phyloP scores from a whole-genome alignment of 495 filamentous ascomycete genomes.

The Ascobolus immersus region DNA sequence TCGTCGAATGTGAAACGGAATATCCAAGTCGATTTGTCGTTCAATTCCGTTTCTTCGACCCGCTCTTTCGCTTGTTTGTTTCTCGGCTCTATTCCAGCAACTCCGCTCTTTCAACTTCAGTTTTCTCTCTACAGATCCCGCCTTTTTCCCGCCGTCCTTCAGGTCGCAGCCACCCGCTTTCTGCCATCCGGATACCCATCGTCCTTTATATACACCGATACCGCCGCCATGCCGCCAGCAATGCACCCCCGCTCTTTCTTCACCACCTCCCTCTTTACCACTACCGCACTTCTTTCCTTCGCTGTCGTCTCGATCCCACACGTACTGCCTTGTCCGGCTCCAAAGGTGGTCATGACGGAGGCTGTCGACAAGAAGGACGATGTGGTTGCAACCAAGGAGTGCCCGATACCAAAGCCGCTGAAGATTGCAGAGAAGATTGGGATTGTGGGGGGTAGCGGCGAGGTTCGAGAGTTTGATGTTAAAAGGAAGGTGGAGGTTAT shows the following conservation, averaged over 20 bases:
- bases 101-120: not conserved
- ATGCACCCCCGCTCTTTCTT: conserved; percentile 1
- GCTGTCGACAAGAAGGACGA: no score
- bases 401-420: no score
- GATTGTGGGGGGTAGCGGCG: no score
- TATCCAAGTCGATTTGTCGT: no score
- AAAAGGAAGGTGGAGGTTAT: no score
- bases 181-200: not conserved
- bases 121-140: not conserved
- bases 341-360: not conserved
- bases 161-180: not conserved
- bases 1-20: no score
- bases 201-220: conserved; percentile 1
- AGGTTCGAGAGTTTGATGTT: no score
- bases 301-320: not conserved
- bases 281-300: not conserved
- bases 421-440: no score
- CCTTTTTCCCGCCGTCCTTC: not conserved
- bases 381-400: no score
- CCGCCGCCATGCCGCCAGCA: not conserved
- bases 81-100: no score
- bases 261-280: conserved; percentile 1
- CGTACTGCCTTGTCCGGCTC: not conserved
- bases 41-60: no score
- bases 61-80: no score